These are phyloP conservation scores for Maudiozyma turicensis DNA, from an alignment of 805 yeast species.

Conservation along the genomic window DNA sequence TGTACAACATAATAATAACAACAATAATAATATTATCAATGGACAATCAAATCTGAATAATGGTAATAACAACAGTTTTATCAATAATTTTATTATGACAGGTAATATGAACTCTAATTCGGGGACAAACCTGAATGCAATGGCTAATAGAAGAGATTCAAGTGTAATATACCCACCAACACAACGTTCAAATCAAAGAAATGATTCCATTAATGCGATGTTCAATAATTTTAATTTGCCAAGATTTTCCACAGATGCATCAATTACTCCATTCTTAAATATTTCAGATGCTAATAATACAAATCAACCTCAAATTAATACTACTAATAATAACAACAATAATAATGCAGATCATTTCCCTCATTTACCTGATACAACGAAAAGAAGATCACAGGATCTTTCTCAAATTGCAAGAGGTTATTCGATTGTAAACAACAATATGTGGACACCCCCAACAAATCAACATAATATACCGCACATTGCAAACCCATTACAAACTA, in stretches of 20 bases:
- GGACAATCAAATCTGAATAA: not conserved
- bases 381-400: slow-evolving; percentile 4
- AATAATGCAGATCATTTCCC: not conserved
- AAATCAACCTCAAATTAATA: not conserved
- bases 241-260: slow-evolving; percentile 21
- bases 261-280: slow-evolving; percentile 22
- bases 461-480: slow-evolving; percentile 12
- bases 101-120: not conserved
- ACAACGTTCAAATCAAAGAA: slow-evolving; percentile 5
- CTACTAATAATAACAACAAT: not conserved
- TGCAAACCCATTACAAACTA: slow-evolving; percentile 1
- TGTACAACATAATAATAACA: not conserved
- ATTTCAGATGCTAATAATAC: slow-evolving; percentile 5
- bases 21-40: not conserved
- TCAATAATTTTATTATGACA: not conserved
- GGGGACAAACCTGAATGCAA: not conserved
- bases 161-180: not conserved
- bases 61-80: not conserved
- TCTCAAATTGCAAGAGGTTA: slow-evolving; percentile 18
- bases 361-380: not conserved
- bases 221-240: slow-evolving; percentile 18
- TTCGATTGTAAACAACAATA: slow-evolving; percentile 21
- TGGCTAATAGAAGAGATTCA: not conserved
- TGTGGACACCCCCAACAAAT: slow-evolving; percentile 14
- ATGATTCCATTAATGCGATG: slow-evolving; percentile 16